Conservation (phyloP, 192 early-diverging fungal genomes). For the Coemansia sp. region DNA sequence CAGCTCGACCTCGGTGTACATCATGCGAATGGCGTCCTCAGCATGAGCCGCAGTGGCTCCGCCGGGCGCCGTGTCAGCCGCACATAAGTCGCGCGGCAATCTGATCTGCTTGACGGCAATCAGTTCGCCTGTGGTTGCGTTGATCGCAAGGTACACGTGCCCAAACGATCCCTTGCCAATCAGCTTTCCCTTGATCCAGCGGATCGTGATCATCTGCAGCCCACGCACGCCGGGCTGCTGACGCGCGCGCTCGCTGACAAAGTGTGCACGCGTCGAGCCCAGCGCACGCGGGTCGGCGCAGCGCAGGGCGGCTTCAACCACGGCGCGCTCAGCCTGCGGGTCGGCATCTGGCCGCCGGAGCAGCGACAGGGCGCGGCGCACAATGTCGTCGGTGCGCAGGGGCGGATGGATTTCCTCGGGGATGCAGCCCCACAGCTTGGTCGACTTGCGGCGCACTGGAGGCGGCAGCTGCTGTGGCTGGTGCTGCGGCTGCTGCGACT, state of each 20-base stretch:
- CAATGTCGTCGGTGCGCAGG: constrained; percentile 37
- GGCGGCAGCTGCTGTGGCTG: constrained; percentile 5
- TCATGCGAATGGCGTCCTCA: constrained; percentile 53
- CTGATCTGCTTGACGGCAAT: constrained; percentile 85
- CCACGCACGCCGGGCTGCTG: constrained; percentile 4
- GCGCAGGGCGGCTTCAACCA: constrained; percentile 49
- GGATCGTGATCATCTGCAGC: constrained; percentile 52
- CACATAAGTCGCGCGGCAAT: constrained; percentile 49
- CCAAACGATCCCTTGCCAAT: constrained; percentile 87
- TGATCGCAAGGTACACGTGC: constrained; percentile 72
- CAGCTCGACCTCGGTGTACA: constrained; percentile 72
- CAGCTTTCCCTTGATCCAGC: constrained; percentile 71
- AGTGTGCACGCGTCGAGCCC: constrained; percentile 49
- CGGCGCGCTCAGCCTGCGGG: constrained; percentile 48
- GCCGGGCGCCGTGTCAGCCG: constrained; percentile 2
- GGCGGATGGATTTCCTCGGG: constrained; percentile 49
- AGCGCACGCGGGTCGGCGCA: constrained; percentile 28
- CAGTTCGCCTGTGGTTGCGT: constrained; percentile 67
- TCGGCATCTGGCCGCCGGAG: constrained; percentile 47
- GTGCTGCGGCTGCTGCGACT: constrained; percentile 3
- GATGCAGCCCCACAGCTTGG: constrained; percentile 52
- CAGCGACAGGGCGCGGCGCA: constrained; percentile 48
- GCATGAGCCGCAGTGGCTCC: too few species aligned
- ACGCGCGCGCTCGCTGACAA: constrained; percentile 39
- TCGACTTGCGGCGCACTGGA: constrained; percentile 51